Conservation (phyloP, 495 filamentous ascomycete species). For the Friedmanniomyces simplex region DNA sequence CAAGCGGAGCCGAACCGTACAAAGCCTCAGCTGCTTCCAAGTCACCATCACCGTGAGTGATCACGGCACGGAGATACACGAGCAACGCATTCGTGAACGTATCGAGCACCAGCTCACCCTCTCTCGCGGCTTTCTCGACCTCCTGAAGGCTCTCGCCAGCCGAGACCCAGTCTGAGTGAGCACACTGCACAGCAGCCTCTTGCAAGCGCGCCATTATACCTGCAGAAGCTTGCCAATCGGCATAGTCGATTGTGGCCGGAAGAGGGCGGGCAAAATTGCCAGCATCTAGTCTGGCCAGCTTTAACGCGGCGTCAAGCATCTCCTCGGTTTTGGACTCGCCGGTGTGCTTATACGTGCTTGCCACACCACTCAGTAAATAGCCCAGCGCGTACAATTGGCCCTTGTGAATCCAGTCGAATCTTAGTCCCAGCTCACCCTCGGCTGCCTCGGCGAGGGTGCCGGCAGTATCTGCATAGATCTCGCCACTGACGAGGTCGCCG, state of each 20-base stretch:
- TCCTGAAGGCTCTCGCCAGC: constrained; percentile 34
- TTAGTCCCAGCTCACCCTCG: constrained; percentile 33
- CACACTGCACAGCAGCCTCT: constrained; percentile 48
- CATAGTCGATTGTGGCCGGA: constrained; percentile 33
- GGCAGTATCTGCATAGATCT: constrained; percentile 28
- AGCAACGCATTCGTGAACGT: constrained; percentile 35
- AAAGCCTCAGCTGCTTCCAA: constrained; percentile 52
- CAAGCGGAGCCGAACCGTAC: constrained; percentile 52
- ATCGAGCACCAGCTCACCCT: not conserved
- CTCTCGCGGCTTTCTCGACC: not conserved
- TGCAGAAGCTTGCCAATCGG: constrained; percentile 42
- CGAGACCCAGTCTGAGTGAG: constrained; percentile 52
- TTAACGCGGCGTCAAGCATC: constrained; percentile 56
- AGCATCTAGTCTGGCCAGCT: constrained; percentile 14
- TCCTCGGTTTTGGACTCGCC: constrained; percentile 56
- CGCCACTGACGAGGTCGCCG: constrained; percentile 30
- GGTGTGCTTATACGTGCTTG: constrained; percentile 50
- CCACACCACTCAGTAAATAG: constrained; percentile 61
- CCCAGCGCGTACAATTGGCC: constrained; percentile 62
- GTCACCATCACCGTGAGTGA: constrained; percentile 68
- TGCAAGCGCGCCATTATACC: constrained; percentile 50
- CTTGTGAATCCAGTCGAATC: constrained; percentile 55
- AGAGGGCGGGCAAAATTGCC: constrained; percentile 32
- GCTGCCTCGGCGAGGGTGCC: constrained; percentile 28
- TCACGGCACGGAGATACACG: constrained; percentile 62